These are phyloP conservation scores for Naganishia liquefaciens DNA, from an alignment of 1,284 basidiomycete species.

Conservation along the genomic window DNA sequence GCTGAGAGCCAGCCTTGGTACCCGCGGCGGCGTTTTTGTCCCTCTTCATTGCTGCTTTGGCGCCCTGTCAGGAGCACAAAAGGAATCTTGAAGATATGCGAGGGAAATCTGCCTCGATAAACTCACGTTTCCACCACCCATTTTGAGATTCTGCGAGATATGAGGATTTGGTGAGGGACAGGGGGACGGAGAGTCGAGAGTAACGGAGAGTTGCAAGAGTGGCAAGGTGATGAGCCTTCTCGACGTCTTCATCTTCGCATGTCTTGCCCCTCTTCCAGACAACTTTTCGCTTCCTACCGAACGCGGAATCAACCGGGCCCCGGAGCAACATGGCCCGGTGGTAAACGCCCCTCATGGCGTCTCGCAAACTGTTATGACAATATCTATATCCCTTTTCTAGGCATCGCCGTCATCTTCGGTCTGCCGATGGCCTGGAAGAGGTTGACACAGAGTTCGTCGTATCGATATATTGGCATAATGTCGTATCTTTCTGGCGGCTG, in stretches of 20 bases:
- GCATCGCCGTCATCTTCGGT: too few relatives aligned
- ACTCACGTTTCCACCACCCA: conserved; percentile 23
- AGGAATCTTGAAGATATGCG: not conserved
- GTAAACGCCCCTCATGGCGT: too few relatives aligned
- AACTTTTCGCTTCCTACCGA: conserved; percentile 7
- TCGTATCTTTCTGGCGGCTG: too few relatives aligned
- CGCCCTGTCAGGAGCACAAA: conserved; percentile 41
- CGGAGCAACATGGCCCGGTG: not conserved
- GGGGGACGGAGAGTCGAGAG: conserved; percentile 4
- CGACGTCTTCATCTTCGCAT: not conserved
- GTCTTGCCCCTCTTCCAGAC: conserved; percentile 7
- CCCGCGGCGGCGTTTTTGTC: conserved; percentile 43
- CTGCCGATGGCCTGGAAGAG: too few relatives aligned
- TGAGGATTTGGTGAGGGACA: not conserved
- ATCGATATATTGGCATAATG: too few relatives aligned
- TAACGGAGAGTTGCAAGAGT: not conserved
- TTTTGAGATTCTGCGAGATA: conserved; percentile 19
- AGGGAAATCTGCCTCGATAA: not conserved
- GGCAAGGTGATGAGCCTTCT: not conserved
- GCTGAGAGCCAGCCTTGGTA: conserved; percentile 46
- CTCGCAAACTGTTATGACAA: too few relatives aligned
- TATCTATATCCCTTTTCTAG: too few relatives aligned
- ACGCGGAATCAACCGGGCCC: conserved; percentile 2
- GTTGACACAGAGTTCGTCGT: too few relatives aligned
- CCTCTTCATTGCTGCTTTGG: conserved; percentile 48